These are phyloP conservation scores for Cryphonectria nitschkei DNA, from an alignment of 2,329 filamentous ascomycete species.

Conservation along the genomic window DNA sequence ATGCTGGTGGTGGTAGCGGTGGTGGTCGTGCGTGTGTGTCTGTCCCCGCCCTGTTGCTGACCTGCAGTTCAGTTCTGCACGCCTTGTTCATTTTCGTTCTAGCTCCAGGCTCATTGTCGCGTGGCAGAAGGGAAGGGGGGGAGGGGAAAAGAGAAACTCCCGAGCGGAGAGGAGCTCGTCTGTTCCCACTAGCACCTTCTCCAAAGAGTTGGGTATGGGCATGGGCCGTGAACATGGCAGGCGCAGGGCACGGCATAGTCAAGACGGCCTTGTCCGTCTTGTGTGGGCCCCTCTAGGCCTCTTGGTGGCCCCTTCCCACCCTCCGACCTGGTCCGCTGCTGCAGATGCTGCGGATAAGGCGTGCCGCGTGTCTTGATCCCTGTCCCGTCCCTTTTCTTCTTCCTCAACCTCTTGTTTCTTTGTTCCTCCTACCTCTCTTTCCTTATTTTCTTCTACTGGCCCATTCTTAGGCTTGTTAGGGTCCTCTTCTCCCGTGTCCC, in stretches of 20 bases:
- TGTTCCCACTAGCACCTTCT: conserved; percentile 1
- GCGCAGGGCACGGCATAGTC: not conserved
- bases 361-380: conserved; percentile 1
- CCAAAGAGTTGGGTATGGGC: not conserved
- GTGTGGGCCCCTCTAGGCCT: not conserved
- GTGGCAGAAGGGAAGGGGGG: not conserved
- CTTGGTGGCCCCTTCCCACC: not conserved
- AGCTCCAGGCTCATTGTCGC: not conserved
- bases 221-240: not conserved
- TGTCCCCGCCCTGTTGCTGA: not conserved
- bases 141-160: not conserved
- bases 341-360: conserved; percentile 8
- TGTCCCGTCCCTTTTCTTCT: not conserved
- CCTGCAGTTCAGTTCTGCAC: not conserved
- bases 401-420: not conserved
- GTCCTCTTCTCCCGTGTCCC: not conserved
- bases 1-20: not conserved
- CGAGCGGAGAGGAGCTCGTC: not conserved
- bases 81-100: not conserved
- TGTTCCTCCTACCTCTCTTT: not conserved
- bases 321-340: not conserved
- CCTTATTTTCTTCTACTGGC: not conserved
- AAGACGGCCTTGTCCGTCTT: not conserved
- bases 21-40: not conserved
- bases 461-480: not conserved